Evolutionary conservation across 176 grass and related monocot species (phyloP), one percentile per base, ranked within the genome.

Genomic region (Musa acuminata): DNA sequence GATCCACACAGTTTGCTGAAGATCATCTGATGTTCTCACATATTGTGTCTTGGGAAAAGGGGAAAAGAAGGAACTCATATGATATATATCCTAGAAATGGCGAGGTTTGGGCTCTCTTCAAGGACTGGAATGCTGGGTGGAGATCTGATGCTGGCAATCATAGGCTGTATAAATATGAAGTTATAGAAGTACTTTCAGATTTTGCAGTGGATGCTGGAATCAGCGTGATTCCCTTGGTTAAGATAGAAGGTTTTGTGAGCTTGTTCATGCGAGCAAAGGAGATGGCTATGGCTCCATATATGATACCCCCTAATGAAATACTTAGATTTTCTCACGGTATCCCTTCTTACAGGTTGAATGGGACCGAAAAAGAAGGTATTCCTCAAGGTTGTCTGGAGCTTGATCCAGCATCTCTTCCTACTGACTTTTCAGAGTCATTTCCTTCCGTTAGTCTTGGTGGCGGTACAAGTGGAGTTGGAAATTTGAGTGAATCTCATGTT

Each of bases 101-200:
- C 85, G 94, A 93, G 72, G 84, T 97, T 27, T 97, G 94, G 94
- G 85, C 94, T 71, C 72, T 97, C 77, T 91, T 82, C 68, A 97
- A 91, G 90, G 78, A 87, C 50, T 97, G 94, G 94, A 83, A 76
- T 84, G 87, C 80, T 50, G 73, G 86, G 17, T 97, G 94, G 94
- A 79, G 75, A 72, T 88, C 77, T 79, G 84, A 93, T 85, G 76
- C 94, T 79, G 80, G 85, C 77, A 88, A 64, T 62, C 81, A 93
- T 78, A 90, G 85, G 69, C 82, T 69, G 29, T 93, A 87, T 75
- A 85, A 89, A 51, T 97, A 97, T 59, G 87, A 93, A 73, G 65
- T 93, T 60, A 80, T 93, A 50, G 78, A 97, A 83, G 82, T 93
- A 49, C 19, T 93, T 13, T 85, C 94, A 75, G 19, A 88, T 80